Percentiles rank a stretch among this genome's conserved stretches.
Evolutionary conservation across 805 yeast species (phyloP).

Genomic region (Jamesozyma rosinii): DNA sequence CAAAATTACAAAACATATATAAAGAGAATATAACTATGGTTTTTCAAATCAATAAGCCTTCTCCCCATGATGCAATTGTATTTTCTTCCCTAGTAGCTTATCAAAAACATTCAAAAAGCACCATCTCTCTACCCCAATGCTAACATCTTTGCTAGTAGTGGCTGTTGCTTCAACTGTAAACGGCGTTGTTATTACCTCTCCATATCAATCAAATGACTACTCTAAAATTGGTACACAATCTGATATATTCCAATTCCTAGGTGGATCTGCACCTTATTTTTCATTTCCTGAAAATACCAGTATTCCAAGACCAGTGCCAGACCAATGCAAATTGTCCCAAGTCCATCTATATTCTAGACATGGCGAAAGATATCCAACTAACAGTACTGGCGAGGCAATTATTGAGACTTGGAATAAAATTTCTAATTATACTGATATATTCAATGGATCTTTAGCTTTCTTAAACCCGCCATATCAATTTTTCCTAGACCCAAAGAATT

Average conservation of each 20-base stretch:
- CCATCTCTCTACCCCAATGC: too few species aligned
- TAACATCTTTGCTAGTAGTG: neutral
- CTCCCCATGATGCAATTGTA: too few species aligned
- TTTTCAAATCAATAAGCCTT: too few species aligned
- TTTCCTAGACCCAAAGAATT: conserved; percentile 34
- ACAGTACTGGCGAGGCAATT: conserved; percentile 34
- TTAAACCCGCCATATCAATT: conserved; percentile 34
- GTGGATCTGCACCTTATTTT: conserved; percentile 51
- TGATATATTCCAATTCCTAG: conserved; percentile 41
- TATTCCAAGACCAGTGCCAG: conserved; percentile 39
- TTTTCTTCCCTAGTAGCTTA: too few species aligned
- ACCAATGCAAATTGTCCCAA: conserved; percentile 47
- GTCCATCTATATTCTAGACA: conserved; percentile 52
- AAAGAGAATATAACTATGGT: too few species aligned
- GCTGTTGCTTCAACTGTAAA: conserved; percentile 30
- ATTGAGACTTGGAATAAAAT: conserved; percentile 17
- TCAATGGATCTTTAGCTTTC: conserved; percentile 45
- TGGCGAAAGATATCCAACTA: conserved; percentile 67
- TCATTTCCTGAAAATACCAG: conserved; percentile 44
- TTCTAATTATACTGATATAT: conserved; percentile 25
- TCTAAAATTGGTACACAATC: conserved; percentile 15
- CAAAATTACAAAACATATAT: too few species aligned
- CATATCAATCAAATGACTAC: conserved; percentile 49
- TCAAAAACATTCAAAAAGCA: too few species aligned
- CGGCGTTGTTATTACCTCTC: conserved; percentile 58